Base-by-base conservation (phyloP, 257 asterid species). In the Capsicum chinense region DNA sequence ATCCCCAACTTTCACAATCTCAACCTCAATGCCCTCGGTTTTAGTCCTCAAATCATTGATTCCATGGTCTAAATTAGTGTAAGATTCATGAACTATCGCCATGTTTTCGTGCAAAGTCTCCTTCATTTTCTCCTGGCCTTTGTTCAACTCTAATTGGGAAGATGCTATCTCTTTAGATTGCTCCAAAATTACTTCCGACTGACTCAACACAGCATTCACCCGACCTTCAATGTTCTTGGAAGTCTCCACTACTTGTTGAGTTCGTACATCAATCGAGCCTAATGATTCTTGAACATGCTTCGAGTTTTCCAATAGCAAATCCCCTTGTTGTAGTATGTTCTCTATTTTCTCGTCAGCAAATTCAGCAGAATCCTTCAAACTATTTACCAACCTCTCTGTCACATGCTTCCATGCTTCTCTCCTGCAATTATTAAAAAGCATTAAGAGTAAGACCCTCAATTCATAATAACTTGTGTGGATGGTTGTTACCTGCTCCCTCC, bases 351-450 rank as follows among this genome's bases (percentile, higher is more conserved):
- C 84, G 64, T 90, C 96, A n/a, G 95, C 97, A 81, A 84, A 84
- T 84, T 95, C 96, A 1, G 97, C 98, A 3, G 93, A 83, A 7
- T 54, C 80, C 82, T 92, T 92, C 64, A 95, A 89, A 12, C 87
- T 97, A 64, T 95, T 95, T 82, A 94, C 97, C 85, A 95, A 59
- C 79, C 95, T 92, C 93, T 95, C 98, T 0, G 97, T 93, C 79
- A 90, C 94, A 56, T 81, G 84, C 90, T 86, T 92, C 83, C 94
- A 95, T 13, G 94, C 98, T 35, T 93, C 90, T 1, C 90, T 91
- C 93, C 98, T 94, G 83, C 83, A 86, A 85, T 26, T 26, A 26
- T 52, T 3, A n/a, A 17, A 70, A 47, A 13, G 8, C 67, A 73
- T 56, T 42, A 79, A 79, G 57, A 58, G 58, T 56, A 79, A 79